Evolutionary conservation across 2,329 filamentous ascomycete genomes (phyloP), one percentile per base, ranked within the genome.

Genomic region (Aspergillus piperis): DNA sequence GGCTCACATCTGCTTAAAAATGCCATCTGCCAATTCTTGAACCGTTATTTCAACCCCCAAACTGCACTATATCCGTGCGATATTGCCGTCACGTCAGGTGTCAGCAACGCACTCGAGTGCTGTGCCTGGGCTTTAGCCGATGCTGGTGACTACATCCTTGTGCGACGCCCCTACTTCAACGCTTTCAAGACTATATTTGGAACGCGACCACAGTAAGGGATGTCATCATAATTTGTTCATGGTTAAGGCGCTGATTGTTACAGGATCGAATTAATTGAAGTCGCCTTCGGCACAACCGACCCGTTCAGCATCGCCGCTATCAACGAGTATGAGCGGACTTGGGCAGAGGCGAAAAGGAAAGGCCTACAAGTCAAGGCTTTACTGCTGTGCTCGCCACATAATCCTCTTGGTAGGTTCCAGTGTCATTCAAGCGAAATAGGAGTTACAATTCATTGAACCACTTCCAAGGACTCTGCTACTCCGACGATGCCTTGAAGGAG

Each of bases 261-360:
- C 17, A 42, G 41, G n/a, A 42, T 42, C 11, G 41, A 11, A 42
- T 3, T 42, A 42, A 3, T 42, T 42, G 41, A 42, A n/a, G 17
- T 42, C 17, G 8, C 41, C 41, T 42, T 42, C 8, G 41, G 41
- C 5, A 42, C 41, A 10, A 42, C 17, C 17, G 81, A 84, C 64
- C 81, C 82, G 0, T 71, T 84, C 10, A 67, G 78, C 3, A 21
- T 71, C 2, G 63, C 23, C 65, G 78, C 77, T 2, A 80, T 83
- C 0, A 57, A 66, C 2, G 72, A 72, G 39, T 84, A 85, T 61
- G 82, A 84, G 63, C 64, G 74, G 7, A 77, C 76, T 1, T 60
- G 82, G 3, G 63, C 79, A 17, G 68, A 64, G 0, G 72, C 75
- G 2, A 75, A 78, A 41, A 64, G 71, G 2, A 68, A 68, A 0